These are phyloP conservation scores for Pseudogymnoascus verrucosus DNA, from an alignment of 2,329 filamentous ascomycete species.

Conservation along the genomic window DNA sequence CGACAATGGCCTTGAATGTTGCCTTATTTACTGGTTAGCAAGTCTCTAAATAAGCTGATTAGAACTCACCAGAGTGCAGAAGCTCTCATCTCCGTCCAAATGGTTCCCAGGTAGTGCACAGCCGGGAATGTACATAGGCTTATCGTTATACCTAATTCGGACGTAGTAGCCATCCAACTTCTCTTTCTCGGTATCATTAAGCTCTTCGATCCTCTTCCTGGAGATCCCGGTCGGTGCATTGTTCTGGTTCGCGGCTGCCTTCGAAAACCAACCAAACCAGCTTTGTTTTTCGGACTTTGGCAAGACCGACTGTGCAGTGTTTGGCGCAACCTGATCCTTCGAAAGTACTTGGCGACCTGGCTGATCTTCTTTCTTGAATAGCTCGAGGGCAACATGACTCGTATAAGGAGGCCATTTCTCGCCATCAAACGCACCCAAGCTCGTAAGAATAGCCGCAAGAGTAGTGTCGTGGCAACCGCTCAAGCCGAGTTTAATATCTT, in stretches of 20 bases:
- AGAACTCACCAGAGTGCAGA: conserved; percentile 72
- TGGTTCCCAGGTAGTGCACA: conserved; percentile 73
- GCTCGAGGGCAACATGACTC: conserved; percentile 81
- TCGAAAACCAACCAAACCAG: conserved; percentile 23
- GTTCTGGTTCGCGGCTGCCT: conserved; percentile 13
- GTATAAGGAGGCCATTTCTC: conserved; percentile 88
- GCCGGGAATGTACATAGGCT: conserved; percentile 70
- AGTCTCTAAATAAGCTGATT: background rate
- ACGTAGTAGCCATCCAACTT: conserved; percentile 74
- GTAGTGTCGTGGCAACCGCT: conserved; percentile 93
- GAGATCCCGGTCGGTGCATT: conserved; percentile 41
- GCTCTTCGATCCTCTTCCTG: conserved; percentile 48
- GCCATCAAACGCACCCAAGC: conserved; percentile 68
- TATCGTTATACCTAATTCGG: conserved; percentile 84
- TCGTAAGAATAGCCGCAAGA: conserved; percentile 67
- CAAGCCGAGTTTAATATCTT: conserved; percentile 62
- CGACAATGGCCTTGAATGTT: conserved; percentile 87
- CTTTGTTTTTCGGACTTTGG: conserved; percentile 10
- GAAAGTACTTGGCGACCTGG: conserved; percentile 23
- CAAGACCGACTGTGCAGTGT: conserved; percentile 4
- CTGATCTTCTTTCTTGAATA: conserved; percentile 56
- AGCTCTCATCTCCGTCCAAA: conserved; percentile 74
- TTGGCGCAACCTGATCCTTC: conserved; percentile 11
- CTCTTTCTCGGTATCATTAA: conserved; percentile 49
- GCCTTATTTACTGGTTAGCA: conserved; percentile 38